These are phyloP conservation scores for Plicaturopsis crispa DNA, from an alignment of 768 basidiomycete genomes.

Conservation along the genomic window DNA sequence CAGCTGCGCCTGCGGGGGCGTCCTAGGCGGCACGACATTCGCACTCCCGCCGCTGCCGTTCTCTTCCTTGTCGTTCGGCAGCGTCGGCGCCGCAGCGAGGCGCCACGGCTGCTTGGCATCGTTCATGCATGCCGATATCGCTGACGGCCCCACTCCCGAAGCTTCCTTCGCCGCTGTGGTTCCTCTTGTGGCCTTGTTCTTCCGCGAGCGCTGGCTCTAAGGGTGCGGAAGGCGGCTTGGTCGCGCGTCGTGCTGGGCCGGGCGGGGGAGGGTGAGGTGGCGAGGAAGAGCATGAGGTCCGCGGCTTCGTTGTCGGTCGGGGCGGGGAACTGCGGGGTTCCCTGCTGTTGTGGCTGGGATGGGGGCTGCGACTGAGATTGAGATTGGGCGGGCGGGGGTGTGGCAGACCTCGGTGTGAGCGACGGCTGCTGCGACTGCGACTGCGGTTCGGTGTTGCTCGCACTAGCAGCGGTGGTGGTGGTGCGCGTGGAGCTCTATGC, in stretches of 20 bases:
- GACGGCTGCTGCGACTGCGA: background rate
- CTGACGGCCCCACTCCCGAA: conserved; percentile 8
- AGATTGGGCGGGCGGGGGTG: conserved; percentile 1
- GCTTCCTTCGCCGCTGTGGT: background rate
- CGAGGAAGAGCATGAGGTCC: conserved; percentile 79
- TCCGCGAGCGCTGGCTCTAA: conserved; percentile 49
- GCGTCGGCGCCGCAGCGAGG: conserved; percentile 14
- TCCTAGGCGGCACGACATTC: conserved; percentile 3
- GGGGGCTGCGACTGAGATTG: background rate
- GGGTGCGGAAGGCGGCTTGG: conserved; percentile 45
- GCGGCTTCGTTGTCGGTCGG: conserved; percentile 80
- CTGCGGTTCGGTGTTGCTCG: background rate
- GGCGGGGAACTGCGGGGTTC: conserved; percentile 41
- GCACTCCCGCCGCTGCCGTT: conserved; percentile 6
- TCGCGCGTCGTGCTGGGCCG: conserved; percentile 51
- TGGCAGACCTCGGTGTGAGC: background rate
- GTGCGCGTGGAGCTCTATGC: conserved; percentile 62
- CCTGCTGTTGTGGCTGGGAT: too few species aligned
- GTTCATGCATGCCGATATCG: conserved; percentile 34
- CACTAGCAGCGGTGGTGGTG: conserved; percentile 19
- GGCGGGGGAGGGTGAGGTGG: conserved; percentile 78
- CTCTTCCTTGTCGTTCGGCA: conserved; percentile 7
- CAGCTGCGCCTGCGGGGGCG: conserved; percentile 8
- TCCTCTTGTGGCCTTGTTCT: conserved; percentile 11
- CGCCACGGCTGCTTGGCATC: conserved; percentile 31